These are phyloP conservation scores for Orbilia oligospora DNA, from an alignment of 2,329 filamentous ascomycete genomes.

Conservation along the genomic window DNA sequence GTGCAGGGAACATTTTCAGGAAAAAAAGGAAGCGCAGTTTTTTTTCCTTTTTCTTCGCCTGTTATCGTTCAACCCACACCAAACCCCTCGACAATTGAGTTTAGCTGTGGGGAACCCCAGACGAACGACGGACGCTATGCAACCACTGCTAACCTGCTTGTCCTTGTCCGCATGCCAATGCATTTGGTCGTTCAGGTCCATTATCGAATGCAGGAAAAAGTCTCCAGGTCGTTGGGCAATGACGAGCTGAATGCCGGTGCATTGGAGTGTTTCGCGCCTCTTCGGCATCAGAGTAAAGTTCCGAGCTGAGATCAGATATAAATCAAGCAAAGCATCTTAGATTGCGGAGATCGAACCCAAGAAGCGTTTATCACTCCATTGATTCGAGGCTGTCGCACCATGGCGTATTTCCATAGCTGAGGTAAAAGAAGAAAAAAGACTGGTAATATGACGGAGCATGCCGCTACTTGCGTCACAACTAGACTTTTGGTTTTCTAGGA, in stretches of 20 bases:
- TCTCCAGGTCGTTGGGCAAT: conserved; percentile 27
- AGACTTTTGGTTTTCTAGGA: conserved; percentile 12
- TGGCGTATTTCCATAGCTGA: conserved; percentile 4
- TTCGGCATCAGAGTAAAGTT: conserved; percentile 18
- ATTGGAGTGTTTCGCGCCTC: conserved; percentile 29
- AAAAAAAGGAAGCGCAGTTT: conserved; percentile 55
- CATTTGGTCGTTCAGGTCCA: conserved; percentile 51
- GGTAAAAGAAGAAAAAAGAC: not conserved
- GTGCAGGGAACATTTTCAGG: conserved; percentile 55
- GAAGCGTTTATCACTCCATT: not conserved
- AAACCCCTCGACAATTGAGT: conserved; percentile 57
- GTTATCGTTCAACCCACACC: conserved; percentile 56
- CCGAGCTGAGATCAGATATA: conserved; percentile 19
- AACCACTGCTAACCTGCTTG: conserved; percentile 56
- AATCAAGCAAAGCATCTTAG: conserved; percentile 27
- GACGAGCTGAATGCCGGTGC: conserved; percentile 33
- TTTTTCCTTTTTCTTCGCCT: conserved; percentile 52
- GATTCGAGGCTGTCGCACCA: not conserved
- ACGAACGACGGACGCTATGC: conserved; percentile 59
- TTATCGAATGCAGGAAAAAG: conserved; percentile 43
- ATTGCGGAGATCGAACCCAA: conserved; percentile 27
- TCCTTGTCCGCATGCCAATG: conserved; percentile 60
- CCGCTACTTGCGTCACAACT: conserved; percentile 51
- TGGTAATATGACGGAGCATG: conserved; percentile 28
- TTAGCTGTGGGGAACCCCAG: conserved; percentile 61